These are phyloP conservation scores for Aspergillus puulaauensis DNA, from an alignment of 2,329 filamentous ascomycete genomes.

Conservation along the genomic window DNA sequence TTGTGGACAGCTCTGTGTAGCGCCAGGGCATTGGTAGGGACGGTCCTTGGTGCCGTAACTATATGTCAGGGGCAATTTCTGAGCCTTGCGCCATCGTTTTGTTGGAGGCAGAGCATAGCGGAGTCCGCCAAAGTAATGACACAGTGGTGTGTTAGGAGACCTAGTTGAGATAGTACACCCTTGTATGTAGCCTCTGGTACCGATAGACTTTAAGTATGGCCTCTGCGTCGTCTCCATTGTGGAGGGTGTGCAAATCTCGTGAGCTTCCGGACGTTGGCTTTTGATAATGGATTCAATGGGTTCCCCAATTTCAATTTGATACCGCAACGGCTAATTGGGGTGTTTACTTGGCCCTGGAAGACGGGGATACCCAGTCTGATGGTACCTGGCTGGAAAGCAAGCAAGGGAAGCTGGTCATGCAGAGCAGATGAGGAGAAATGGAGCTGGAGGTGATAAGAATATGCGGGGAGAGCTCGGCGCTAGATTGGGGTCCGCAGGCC, in stretches of 20 bases:
- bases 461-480: background rate
- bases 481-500: slow-evolving; percentile 8
- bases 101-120: slow-evolving; percentile 56
- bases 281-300: background rate
- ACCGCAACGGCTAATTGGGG: background rate
- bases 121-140: slow-evolving; percentile 56
- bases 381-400: too few relatives aligned
- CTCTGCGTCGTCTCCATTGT: slow-evolving; percentile 26
- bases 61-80: slow-evolving; percentile 48
- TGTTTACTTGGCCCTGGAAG: background rate
- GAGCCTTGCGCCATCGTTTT: slow-evolving; percentile 52
- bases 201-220: slow-evolving; percentile 26
- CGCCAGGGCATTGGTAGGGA: slow-evolving; percentile 47
- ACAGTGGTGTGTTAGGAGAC: slow-evolving; percentile 33
- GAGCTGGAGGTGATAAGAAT: background rate
- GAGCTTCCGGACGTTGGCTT: background rate
- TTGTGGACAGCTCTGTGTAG: slow-evolving; percentile 52
- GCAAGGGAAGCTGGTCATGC: background rate
- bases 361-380: background rate
- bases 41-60: slow-evolving; percentile 51
- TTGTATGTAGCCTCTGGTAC: slow-evolving; percentile 49
- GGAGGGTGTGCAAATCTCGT: background rate
- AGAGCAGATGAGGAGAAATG: background rate
- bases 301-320: background rate
- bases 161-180: slow-evolving; percentile 46